Conservation (phyloP, 768 basidiomycete species). For the Lentinula raphanica region DNA sequence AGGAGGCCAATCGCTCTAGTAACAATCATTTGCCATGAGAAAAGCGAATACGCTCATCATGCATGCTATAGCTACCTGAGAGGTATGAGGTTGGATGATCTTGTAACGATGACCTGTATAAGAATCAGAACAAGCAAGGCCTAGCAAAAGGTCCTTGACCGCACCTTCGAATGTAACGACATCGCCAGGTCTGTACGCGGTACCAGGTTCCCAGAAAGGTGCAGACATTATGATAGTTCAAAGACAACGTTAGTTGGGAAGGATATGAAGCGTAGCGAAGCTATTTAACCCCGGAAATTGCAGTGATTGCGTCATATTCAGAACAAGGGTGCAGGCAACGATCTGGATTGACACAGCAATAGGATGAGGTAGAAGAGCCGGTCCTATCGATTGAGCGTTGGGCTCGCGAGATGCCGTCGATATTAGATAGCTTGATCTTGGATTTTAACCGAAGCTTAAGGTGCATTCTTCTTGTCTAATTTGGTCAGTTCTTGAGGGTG, state of each 20-base stretch:
- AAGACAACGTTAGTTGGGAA: neutral
- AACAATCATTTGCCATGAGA: neutral
- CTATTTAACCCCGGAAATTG: neutral
- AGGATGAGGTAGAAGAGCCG: neutral
- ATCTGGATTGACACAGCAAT: neutral
- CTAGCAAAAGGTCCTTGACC: slow-evolving; percentile 21
- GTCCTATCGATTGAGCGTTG: neutral
- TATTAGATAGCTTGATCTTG: too few relatives aligned
- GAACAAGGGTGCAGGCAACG: neutral
- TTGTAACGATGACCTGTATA: slow-evolving; percentile 51
- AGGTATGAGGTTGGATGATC: slow-evolving; percentile 67
- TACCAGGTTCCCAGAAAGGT: slow-evolving; percentile 57
- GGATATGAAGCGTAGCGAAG: neutral
- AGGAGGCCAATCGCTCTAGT: slow-evolving; percentile 71
- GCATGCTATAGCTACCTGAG: slow-evolving; percentile 42
- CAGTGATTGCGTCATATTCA: neutral
- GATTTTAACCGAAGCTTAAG: too few relatives aligned
- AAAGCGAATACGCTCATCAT: neutral
- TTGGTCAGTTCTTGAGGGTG: too few relatives aligned
- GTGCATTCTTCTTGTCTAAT: too few relatives aligned
- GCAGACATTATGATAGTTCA: neutral
- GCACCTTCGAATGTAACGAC: slow-evolving; percentile 45
- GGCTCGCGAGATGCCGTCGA: neutral
- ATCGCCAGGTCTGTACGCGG: slow-evolving; percentile 47
- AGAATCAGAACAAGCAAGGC: slow-evolving; percentile 14